Percentiles rank a stretch among this genome's conserved stretches.
Evolutionary conservation across 345 rosid genomes (phyloP).

Genomic region (Brassica incana): DNA sequence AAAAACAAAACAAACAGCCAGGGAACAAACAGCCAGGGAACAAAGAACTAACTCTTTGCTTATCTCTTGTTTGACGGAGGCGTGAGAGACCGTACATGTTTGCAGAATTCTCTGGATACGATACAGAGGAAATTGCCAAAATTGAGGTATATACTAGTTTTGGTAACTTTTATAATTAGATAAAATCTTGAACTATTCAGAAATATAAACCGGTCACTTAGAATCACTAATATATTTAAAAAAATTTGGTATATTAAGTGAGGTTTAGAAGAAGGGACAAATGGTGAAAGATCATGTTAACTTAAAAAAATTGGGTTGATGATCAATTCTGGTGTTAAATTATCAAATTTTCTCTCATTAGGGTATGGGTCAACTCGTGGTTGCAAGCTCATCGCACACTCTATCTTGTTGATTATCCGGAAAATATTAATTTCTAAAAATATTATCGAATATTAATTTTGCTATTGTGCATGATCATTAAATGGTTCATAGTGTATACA

Average conservation of each 20-base stretch:
- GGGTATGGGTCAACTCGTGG: too few relatives aligned
- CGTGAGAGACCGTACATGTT: conserved; percentile 19
- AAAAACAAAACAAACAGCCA: not conserved
- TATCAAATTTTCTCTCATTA: not conserved
- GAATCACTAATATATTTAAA: too few relatives aligned
- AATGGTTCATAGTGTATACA: not conserved
- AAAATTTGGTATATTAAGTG: not conserved
- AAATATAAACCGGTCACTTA: too few relatives aligned
- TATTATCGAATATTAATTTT: not conserved
- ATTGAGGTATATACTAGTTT: not conserved
- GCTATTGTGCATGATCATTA: not conserved
- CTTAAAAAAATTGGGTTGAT: not conserved
- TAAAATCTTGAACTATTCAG: too few relatives aligned
- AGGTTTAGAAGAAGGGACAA: not conserved
- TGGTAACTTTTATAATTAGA: too few relatives aligned
- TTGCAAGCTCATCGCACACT: not conserved
- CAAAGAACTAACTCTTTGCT: not conserved
- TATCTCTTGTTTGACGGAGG: conserved; percentile 12
- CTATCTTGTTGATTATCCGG: not conserved
- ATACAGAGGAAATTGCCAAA: conserved; percentile 1
- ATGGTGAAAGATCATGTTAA: not conserved
- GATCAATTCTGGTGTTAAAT: not conserved
- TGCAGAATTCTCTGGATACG: not conserved
- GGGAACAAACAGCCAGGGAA: not conserved
- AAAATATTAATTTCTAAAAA: too few relatives aligned